phyloP scores from a whole-genome alignment of 1,284 basidiomycete species.

The Pyrrhoderma lamaoense region DNA sequence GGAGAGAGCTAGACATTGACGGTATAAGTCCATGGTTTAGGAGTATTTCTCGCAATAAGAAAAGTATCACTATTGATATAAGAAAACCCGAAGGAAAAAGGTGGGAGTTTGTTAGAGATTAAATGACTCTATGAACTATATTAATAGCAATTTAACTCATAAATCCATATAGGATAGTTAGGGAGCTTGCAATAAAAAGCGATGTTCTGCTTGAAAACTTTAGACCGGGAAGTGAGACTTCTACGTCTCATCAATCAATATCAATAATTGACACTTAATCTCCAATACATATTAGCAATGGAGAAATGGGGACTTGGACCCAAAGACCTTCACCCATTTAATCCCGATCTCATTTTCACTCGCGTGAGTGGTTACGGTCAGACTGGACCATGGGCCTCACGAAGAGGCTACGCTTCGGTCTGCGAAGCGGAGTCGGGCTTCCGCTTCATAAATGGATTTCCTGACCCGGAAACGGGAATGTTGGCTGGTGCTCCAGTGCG shows the following conservation, averaged over 20 bases:
- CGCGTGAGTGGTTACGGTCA: conserved; percentile 69
- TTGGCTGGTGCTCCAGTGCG: conserved; percentile 56
- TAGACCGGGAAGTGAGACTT: conserved; percentile 66
- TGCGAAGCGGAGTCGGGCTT: conserved; percentile 71
- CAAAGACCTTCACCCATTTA: conserved; percentile 43
- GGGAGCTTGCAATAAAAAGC: conserved; percentile 47
- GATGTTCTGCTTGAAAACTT: conserved; percentile 67
- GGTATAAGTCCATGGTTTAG: conserved; percentile 68
- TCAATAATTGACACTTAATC: too few relatives aligned
- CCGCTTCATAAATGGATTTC: conserved; percentile 61
- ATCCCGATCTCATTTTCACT: conserved; percentile 61
- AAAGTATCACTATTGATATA: conserved; percentile 61
- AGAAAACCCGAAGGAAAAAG: conserved; percentile 52
- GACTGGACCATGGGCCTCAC: conserved; percentile 61
- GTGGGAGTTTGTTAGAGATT: too few relatives aligned
- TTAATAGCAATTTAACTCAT: too few relatives aligned
- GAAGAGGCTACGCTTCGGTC: conserved; percentile 64
- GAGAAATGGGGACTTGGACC: conserved; percentile 65
- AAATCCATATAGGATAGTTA: too few relatives aligned
- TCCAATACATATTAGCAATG: too few relatives aligned
- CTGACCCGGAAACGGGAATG: conserved; percentile 41
- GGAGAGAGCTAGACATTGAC: conserved; percentile 62
- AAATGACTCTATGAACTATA: too few relatives aligned
- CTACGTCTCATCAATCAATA: too few relatives aligned
- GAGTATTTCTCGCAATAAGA: conserved; percentile 63